Percentiles rank a stretch among this genome's conserved stretches.
These are phyloP conservation scores for Nitzschia palea DNA, from an alignment of 108 stramenopile genomes.

Conservation along the genomic window DNA sequence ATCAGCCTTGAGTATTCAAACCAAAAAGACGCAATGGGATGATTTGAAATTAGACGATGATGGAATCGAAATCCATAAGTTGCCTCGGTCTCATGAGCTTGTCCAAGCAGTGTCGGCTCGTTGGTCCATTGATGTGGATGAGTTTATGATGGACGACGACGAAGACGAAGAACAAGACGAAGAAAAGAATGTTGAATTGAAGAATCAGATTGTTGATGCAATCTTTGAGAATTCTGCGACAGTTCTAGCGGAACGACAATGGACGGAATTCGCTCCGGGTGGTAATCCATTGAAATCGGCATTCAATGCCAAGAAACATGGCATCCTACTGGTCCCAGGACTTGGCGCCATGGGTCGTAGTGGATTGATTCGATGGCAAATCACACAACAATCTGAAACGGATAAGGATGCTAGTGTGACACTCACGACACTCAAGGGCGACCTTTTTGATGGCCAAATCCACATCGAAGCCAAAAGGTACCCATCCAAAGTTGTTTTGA, in stretches of 20 bases:
- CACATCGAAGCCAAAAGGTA: conserved; percentile 24
- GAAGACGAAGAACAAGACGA: conserved; percentile 32
- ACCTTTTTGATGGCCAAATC: conserved; percentile 76
- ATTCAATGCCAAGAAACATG: conserved; percentile 26
- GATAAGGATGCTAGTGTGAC: conserved; percentile 28
- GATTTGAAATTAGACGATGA: conserved; percentile 46
- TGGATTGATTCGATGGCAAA: conserved; percentile 56
- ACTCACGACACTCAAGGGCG: conserved; percentile 58
- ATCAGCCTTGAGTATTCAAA: conserved; percentile 24
- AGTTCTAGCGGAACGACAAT: conserved; percentile 50
- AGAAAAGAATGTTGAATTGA: conserved; percentile 12
- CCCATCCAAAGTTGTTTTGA: conserved; percentile 11
- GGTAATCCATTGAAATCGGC: conserved; percentile 21
- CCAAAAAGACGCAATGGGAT: conserved; percentile 36
- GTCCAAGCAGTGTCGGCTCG: conserved; percentile 39
- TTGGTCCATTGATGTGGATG: conserved; percentile 17
- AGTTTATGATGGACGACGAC: conserved; percentile 22
- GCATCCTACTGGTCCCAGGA: conserved; percentile 50
- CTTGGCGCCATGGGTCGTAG: conserved; percentile 67
- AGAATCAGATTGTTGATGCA: conserved; percentile 37
- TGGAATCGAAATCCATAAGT: conserved; percentile 25
- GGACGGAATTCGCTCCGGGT: conserved; percentile 64
- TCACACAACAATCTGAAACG: conserved; percentile 20
- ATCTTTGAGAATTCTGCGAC: conserved; percentile 43
- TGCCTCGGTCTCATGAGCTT: conserved; percentile 21